A percentile compares a stretch with the other conserved stretches of the same genome.
These are phyloP conservation scores for Fusarium sp. DNA, from an alignment of 2,329 filamentous ascomycete genomes.

Conservation along the genomic window DNA sequence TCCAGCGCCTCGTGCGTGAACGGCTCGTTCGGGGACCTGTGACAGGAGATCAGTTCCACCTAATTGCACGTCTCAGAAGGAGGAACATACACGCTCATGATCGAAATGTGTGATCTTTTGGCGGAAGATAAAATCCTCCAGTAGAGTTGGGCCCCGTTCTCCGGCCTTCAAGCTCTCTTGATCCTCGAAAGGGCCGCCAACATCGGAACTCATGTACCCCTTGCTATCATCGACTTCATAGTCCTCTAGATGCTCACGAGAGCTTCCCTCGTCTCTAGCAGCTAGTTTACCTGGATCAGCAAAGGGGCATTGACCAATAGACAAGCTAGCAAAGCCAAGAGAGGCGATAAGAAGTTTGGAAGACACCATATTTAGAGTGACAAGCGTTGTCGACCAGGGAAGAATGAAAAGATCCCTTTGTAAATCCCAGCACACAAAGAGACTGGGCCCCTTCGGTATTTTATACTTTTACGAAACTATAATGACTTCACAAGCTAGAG, in stretches of 20 bases:
- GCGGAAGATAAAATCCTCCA: slow-evolving; percentile 80
- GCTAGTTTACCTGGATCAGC: slow-evolving; percentile 48
- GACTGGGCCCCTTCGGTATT: background rate
- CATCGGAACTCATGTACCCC: slow-evolving; percentile 73
- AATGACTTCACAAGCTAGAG: background rate
- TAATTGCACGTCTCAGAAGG: background rate
- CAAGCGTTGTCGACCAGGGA: background rate
- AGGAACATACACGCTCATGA: slow-evolving; percentile 71
- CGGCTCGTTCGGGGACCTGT: slow-evolving; percentile 71
- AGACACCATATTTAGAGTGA: slow-evolving; percentile 46
- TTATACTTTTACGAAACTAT: slow-evolving; percentile 29
- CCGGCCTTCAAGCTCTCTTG: slow-evolving; percentile 77
- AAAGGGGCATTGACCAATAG: slow-evolving; percentile 53
- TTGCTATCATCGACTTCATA: slow-evolving; percentile 66
- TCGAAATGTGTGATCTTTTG: slow-evolving; percentile 80
- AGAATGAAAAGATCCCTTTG: background rate
- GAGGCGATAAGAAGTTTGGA: slow-evolving; percentile 40
- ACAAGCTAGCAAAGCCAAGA: slow-evolving; percentile 48
- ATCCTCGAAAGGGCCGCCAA: slow-evolving; percentile 76
- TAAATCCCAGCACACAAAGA: background rate
- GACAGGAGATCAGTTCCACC: slow-evolving; percentile 26
- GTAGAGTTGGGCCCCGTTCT: slow-evolving; percentile 73
- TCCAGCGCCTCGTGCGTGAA: slow-evolving; percentile 77
- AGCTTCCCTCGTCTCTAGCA: slow-evolving; percentile 47
- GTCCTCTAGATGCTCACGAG: slow-evolving; percentile 51